phyloP scores from a whole-genome alignment of 768 basidiomycete genomes.

The Termitomyces sp. region DNA sequence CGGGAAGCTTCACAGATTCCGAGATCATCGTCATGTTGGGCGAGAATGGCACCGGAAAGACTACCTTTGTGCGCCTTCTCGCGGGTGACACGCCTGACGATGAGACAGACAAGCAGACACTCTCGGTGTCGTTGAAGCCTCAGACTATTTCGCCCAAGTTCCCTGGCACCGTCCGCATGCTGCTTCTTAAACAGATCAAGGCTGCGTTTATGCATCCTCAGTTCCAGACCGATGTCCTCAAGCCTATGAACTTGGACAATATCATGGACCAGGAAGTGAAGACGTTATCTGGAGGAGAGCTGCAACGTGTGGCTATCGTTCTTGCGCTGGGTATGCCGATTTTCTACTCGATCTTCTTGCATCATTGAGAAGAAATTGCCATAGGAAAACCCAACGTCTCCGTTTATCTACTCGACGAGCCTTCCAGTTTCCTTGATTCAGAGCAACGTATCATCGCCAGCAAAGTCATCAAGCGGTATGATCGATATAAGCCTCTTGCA shows the following conservation, averaged over 20 bases:
- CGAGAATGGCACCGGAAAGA: conserved; percentile 99
- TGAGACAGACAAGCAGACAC: conserved; percentile 75
- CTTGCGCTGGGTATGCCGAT: conserved; percentile 70
- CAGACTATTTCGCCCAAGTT: conserved; percentile 99
- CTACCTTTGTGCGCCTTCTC: conserved; percentile 93
- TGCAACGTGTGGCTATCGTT: conserved; percentile 96
- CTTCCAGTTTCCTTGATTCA: conserved; percentile 89
- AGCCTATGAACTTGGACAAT: conserved; percentile 93
- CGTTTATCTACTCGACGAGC: conserved; percentile 96
- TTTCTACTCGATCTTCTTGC: not conserved
- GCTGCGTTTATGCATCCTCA: conserved; percentile 98
- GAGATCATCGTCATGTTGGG: conserved; percentile 99
- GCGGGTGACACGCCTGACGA: conserved; percentile 91
- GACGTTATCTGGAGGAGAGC: conserved; percentile 96
- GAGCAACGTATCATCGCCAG: conserved; percentile 99
- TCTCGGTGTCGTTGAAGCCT: conserved; percentile 94
- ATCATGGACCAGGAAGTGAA: conserved; percentile 98
- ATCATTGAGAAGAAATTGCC: not conserved
- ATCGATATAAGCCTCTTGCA: not conserved
- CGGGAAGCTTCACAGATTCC: conserved; percentile 93
- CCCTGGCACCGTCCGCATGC: conserved; percentile 93
- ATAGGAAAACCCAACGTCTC: conserved; percentile 72
- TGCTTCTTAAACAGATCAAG: conserved; percentile 93
- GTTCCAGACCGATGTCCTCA: conserved; percentile 97
- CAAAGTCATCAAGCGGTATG: conserved; percentile 94